Evolutionary conservation across 768 basidiomycete genomes (phyloP), one percentile per base, ranked within the genome.

Genomic region (Punctularia strigosozonata): DNA sequence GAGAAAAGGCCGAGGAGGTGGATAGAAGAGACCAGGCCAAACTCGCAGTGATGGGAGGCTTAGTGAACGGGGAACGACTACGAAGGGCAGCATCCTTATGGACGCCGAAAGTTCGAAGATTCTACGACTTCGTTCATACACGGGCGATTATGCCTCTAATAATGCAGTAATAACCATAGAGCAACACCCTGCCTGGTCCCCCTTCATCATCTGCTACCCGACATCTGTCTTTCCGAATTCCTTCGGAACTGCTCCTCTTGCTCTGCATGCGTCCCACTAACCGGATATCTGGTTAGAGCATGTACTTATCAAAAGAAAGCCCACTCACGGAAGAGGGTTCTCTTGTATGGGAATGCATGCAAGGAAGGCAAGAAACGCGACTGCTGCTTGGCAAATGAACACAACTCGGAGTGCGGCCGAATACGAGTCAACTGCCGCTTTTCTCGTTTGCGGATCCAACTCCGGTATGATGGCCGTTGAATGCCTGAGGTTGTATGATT

Each of bases 321-420:
- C n/a, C 6, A 52, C 63, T 43, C 46, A 62, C 63, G 81, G 76
- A 52, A 83, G 55, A 23, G 66, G 60, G 52, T 75, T 78, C 53
- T 85, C 85, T 60, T 84, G 73, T 36, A 91, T 84, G 5, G 82
- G 80, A 46, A 87, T 50, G 53, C 75, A 78, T 31, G 72, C 67
- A 43, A 89, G 59, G 53, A 88, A 72, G 28, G 71, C 69, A 42
- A 85, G 52, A 51, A 85, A 46, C 46, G 78, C 80, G 46, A 81
- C 61, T 22, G 68, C 78, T 38, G 70, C 65, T 52, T 89, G 87
- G 51, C 77, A 79, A 42, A 87, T 75, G 65, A 91, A 92, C 43
- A 88, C 85, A 46, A 75, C 75, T 51, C 73, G 77, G 50, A 91
- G 64, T 42, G 88, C 83, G 52, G 76, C 73, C 33, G 76, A 76